Percentiles rank a stretch among this genome's conserved stretches.
Conservation (phyloP, 2,329 filamentous ascomycete genomes). For the Mariannaea elegans region DNA sequence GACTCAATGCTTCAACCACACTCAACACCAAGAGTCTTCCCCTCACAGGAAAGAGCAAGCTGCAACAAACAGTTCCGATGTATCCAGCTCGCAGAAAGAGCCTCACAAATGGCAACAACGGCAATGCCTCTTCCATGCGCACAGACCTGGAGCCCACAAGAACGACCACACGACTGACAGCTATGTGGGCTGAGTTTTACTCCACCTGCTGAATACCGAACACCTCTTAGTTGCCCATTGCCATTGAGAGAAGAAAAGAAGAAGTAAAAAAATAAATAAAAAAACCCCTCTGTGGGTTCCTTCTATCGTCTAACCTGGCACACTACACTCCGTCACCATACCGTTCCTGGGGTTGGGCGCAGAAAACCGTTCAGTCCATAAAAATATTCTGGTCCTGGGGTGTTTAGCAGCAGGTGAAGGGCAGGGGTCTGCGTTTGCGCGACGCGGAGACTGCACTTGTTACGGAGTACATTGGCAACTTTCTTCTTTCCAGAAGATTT, state of each 20-base stretch:
- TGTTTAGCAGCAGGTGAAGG: constrained; percentile 2
- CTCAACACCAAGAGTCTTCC: background rate
- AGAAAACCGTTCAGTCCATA: constrained; percentile 18
- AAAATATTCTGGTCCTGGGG: background rate
- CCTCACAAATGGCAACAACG: constrained; percentile 2
- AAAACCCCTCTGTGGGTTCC: too few relatives aligned
- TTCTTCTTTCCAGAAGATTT: constrained; percentile 15
- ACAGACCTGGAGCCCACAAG: background rate
- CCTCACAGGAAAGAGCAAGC: background rate
- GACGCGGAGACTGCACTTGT: background rate
- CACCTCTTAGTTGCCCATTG: too few relatives aligned
- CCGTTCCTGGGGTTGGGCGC: constrained; percentile 9
- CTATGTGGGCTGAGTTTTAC: background rate
- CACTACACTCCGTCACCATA: too few relatives aligned
- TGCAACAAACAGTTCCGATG: too few relatives aligned
- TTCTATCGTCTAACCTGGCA: too few relatives aligned
- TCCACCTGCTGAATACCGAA: background rate
- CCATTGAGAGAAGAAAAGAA: too few relatives aligned
- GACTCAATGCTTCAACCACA: background rate
- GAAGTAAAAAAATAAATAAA: too few relatives aligned
- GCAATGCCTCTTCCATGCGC: background rate
- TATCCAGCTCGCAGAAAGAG: constrained; percentile 15
- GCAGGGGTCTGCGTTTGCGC: background rate
- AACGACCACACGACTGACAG: background rate
- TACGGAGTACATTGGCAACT: background rate